phyloP scores from a whole-genome alignment of 495 filamentous ascomycete species.

The Mycothermus thermophilus region DNA sequence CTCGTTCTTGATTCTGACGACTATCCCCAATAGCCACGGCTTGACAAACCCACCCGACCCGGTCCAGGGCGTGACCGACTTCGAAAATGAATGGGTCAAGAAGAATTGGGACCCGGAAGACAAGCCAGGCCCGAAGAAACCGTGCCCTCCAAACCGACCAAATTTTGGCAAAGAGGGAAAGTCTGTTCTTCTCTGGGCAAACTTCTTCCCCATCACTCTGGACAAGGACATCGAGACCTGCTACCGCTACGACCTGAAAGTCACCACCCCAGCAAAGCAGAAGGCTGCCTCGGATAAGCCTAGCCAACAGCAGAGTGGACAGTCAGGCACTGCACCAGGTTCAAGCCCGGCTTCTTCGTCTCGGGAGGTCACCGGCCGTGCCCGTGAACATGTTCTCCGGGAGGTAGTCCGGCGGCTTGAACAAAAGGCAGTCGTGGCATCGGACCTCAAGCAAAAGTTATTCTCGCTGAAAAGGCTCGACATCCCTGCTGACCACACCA shows the following conservation, averaged over 20 bases:
- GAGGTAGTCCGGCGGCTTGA: constrained; percentile 16
- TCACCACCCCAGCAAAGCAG: constrained; percentile 12
- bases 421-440: constrained; percentile 30
- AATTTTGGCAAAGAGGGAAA: constrained; percentile 43
- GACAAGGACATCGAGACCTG: constrained; percentile 18
- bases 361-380: constrained; percentile 31
- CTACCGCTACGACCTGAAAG: constrained; percentile 19
- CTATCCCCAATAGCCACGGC: background rate
- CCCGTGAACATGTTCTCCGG: constrained; percentile 39
- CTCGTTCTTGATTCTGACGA: constrained; percentile 3
- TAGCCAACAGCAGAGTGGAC: too few species aligned
- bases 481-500: constrained; percentile 17
- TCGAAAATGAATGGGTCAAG: constrained; percentile 7
- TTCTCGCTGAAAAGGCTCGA: constrained; percentile 27
- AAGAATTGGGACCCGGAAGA: constrained; percentile 13
- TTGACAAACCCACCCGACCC: constrained; percentile 17
- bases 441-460: constrained; percentile 44
- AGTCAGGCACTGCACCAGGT: too few species aligned
- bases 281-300: constrained; percentile 10
- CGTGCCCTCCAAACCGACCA: constrained; percentile 38
- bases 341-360: too few species aligned
- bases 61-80: constrained; percentile 20
- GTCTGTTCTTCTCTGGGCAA: constrained; percentile 43
- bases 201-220: constrained; percentile 46
- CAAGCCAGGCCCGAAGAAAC: constrained; percentile 11